These are phyloP conservation scores for Paraurostyla sp. DNA, from an alignment of 73 alveolate genomes.

Conservation along the genomic window DNA sequence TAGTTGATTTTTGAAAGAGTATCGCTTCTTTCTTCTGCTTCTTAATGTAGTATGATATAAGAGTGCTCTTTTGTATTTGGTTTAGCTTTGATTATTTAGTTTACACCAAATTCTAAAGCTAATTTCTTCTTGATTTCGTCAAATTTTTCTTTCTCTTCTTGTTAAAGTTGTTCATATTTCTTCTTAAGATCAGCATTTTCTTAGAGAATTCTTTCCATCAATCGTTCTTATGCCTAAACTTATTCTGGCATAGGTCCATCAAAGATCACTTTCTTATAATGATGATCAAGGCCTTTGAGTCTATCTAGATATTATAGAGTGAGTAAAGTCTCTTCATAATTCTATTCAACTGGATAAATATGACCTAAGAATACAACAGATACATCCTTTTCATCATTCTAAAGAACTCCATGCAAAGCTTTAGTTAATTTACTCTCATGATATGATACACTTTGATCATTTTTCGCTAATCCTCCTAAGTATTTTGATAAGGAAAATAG, in stretches of 20 bases:
- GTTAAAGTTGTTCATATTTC: background rate
- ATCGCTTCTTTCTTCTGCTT: conserved; percentile 8
- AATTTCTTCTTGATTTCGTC: conserved; percentile 20
- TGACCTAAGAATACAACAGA: background rate
- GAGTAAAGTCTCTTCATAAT: conserved; percentile 43
- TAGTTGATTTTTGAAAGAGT: conserved; percentile 13
- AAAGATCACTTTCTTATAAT: conserved; percentile 1
- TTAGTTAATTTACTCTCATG: conserved; percentile 29
- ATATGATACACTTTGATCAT: conserved; percentile 5
- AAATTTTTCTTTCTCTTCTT: conserved; percentile 32
- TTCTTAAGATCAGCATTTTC: conserved; percentile 23
- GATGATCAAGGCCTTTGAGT: background rate
- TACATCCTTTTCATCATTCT: conserved; percentile 21
- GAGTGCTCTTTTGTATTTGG: conserved; percentile 31
- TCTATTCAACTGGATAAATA: conserved; percentile 41
- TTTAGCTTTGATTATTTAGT: conserved; percentile 27
- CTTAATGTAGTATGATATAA: conserved; percentile 34
- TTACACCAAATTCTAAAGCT: conserved; percentile 29
- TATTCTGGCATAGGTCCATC: conserved; percentile 57
- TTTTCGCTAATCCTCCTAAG: conserved; percentile 23
- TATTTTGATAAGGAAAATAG: conserved; percentile 3
- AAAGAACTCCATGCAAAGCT: background rate
- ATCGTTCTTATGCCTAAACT: conserved; percentile 23
- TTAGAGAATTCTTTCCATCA: conserved; percentile 8
- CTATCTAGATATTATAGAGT: conserved; percentile 37